phyloP scores from a whole-genome alignment of 2,329 filamentous ascomycete genomes.

The Hortaea sp. region DNA sequence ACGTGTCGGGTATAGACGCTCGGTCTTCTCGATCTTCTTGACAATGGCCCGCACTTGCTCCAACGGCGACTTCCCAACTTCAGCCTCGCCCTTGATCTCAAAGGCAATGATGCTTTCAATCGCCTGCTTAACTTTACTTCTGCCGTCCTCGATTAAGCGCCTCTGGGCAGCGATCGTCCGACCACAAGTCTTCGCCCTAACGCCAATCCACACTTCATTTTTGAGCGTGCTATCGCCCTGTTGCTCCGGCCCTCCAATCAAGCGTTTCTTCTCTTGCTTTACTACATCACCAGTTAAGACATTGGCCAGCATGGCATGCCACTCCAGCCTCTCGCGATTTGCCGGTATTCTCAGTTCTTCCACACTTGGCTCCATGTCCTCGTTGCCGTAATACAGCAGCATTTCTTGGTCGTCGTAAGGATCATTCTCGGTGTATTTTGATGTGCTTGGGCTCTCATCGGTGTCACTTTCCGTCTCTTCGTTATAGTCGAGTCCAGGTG shows the following conservation, averaged over 20 bases:
- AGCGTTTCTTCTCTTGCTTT: conserved; percentile 90
- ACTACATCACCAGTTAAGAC: conserved; percentile 95
- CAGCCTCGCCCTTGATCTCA: conserved; percentile 84
- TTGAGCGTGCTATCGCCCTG: conserved; percentile 59
- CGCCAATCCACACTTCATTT: conserved; percentile 75
- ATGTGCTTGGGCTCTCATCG: conserved; percentile 79
- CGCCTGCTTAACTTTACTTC: conserved; percentile 58
- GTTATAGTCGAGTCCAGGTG: conserved; percentile 56
- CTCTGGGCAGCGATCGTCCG: conserved; percentile 74
- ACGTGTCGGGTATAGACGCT: conserved; percentile 74
- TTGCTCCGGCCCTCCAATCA: conserved; percentile 72
- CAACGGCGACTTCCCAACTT: conserved; percentile 76
- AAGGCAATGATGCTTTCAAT: conserved; percentile 89
- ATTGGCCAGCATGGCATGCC: conserved; percentile 95
- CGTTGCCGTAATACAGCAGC: conserved; percentile 83
- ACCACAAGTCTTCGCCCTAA: conserved; percentile 74
- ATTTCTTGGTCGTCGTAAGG: conserved; percentile 87
- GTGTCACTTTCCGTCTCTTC: conserved; percentile 70
- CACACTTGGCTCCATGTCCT: conserved; percentile 75
- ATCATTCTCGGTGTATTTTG: conserved; percentile 71
- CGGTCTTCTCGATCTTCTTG: conserved; percentile 79
- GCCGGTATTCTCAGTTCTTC: conserved; percentile 83
- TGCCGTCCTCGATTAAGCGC: conserved; percentile 77
- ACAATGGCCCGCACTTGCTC: conserved; percentile 88
- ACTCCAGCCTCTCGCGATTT: conserved; percentile 85